Conservation (phyloP, 768 basidiomycete species). For the Lactarius hatsudake region DNA sequence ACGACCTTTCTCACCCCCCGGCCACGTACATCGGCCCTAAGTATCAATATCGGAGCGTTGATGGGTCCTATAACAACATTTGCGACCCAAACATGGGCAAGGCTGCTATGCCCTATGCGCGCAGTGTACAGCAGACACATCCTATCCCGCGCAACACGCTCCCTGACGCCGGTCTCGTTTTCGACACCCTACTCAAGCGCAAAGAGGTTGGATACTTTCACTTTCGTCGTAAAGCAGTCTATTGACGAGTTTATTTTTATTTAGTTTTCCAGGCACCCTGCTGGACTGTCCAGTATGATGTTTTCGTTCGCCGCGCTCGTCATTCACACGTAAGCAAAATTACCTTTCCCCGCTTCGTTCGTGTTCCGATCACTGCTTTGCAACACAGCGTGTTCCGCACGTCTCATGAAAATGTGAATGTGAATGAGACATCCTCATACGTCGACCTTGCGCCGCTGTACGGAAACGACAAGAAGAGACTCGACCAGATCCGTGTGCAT, state of each 20-base stretch:
- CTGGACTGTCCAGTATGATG: constrained; percentile 75
- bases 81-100: constrained; percentile 69
- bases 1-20: constrained; percentile 79
- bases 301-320: constrained; percentile 82
- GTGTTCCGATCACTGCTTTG: background rate
- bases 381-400: constrained; percentile 75
- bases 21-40: constrained; percentile 61
- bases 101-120: constrained; percentile 76
- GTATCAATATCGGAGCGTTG: constrained; percentile 68
- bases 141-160: constrained; percentile 64
- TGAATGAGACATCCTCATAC: constrained; percentile 86
- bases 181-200: constrained; percentile 73
- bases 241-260: background rate
- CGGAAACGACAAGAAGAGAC: constrained; percentile 62
- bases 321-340: constrained; percentile 58
- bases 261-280: constrained; percentile 74
- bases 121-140: constrained; percentile 71
- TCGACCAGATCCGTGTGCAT: constrained; percentile 53
- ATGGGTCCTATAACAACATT: constrained; percentile 77
- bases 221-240: too few relatives aligned
- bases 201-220: constrained; percentile 48
- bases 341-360: background rate
- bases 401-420: constrained; percentile 56
- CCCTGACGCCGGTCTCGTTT: constrained; percentile 77
- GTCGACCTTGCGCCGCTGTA: constrained; percentile 84